These are phyloP conservation scores for Penicillium sp. DNA, from an alignment of 2,329 filamentous ascomycete species.

Conservation along the genomic window DNA sequence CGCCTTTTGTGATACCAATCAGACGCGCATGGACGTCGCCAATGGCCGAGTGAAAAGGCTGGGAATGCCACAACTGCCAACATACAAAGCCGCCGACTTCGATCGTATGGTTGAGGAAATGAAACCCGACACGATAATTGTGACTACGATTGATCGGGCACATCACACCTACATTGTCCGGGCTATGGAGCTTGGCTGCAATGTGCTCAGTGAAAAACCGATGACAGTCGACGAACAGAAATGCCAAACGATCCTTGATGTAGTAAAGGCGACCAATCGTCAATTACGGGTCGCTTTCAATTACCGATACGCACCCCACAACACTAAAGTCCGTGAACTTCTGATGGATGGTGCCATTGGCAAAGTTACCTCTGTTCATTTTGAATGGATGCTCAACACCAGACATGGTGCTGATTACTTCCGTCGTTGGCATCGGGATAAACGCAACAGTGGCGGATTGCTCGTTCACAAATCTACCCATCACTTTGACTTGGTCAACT, in stretches of 20 bases:
- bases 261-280: constrained; percentile 51
- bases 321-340: constrained; percentile 59
- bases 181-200: constrained; percentile 59
- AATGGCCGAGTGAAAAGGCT: constrained; percentile 29
- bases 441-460: constrained; percentile 59
- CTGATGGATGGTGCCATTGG: constrained; percentile 57
- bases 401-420: constrained; percentile 60
- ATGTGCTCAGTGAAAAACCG: constrained; percentile 63
- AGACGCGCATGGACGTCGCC: constrained; percentile 19
- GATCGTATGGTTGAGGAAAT: constrained; percentile 57
- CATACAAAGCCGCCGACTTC: constrained; percentile 56
- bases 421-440: constrained; percentile 63
- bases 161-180: constrained; percentile 61
- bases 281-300: constrained; percentile 62
- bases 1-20: constrained; percentile 20
- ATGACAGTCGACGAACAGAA: constrained; percentile 62
- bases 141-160: constrained; percentile 63
- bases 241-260: constrained; percentile 55
- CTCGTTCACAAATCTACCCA: constrained; percentile 64
- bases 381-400: constrained; percentile 64
- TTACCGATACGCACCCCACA: constrained; percentile 64
- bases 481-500: constrained; percentile 64
- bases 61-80: constrained; percentile 52
- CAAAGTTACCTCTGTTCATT: constrained; percentile 57
- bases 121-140: constrained; percentile 60